Conservation (phyloP, 305 asterid genomes). For the Fraxinus angustifolia region DNA sequence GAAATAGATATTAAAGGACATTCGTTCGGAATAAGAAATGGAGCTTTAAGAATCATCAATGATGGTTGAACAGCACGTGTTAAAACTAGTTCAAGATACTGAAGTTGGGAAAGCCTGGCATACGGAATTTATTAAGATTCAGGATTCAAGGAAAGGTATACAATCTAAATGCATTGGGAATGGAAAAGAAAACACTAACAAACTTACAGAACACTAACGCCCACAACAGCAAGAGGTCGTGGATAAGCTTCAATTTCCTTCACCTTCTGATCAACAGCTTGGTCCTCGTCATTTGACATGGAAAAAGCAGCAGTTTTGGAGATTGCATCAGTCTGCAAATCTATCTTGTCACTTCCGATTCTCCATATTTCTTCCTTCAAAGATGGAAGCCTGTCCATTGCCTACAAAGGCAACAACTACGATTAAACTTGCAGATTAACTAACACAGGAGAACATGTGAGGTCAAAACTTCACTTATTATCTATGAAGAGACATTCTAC, state of each 20-base stretch:
- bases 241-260: slow-evolving; percentile 82
- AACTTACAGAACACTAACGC: slow-evolving; percentile 91
- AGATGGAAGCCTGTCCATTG: slow-evolving; percentile 57
- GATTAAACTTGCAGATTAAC: slow-evolving; percentile 16
- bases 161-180: background rate
- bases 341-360: slow-evolving; percentile 53
- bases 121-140: background rate
- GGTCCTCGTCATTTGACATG: slow-evolving; percentile 23
- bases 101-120: background rate
- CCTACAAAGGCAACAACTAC: slow-evolving; percentile 38
- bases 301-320: slow-evolving; percentile 22
- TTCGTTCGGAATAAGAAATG: background rate
- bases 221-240: slow-evolving; percentile 72
- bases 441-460: slow-evolving; percentile 1
- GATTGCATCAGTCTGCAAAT: slow-evolving; percentile 7
- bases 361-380: slow-evolving; percentile 55
- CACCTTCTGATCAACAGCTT: slow-evolving; percentile 34
- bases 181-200: background rate
- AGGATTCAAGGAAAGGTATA: background rate
- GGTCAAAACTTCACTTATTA: background rate
- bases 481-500: background rate
- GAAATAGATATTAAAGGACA: background rate
- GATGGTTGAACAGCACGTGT: background rate
- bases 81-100: background rate
- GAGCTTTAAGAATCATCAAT: background rate